Evolutionary conservation across 352 stramenopile genomes (phyloP).

Genomic region (Pythium rishiriense): DNA sequence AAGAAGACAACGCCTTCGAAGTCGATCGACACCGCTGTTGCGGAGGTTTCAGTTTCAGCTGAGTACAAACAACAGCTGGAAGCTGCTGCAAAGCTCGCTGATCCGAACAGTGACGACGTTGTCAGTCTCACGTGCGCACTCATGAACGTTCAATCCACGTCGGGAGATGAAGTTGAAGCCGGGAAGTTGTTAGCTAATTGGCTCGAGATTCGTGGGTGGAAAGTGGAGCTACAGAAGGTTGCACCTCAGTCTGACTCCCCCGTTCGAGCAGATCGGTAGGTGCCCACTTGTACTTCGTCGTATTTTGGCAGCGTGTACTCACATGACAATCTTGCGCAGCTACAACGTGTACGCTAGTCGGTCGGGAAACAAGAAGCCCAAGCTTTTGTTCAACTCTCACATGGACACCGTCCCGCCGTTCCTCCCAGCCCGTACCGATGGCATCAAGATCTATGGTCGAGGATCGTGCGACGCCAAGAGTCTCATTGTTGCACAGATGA

Average conservation of each 20-base stretch:
- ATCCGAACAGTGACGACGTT: constrained; percentile 63
- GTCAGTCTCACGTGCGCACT: constrained; percentile 62
- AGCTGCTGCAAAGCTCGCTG: constrained; percentile 47
- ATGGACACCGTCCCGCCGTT: constrained; percentile 85
- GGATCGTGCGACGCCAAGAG: constrained; percentile 86
- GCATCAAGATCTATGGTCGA: constrained; percentile 69
- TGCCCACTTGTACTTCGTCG: neutral
- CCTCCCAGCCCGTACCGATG: constrained; percentile 62
- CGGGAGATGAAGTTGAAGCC: constrained; percentile 72
- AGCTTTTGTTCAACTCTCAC: constrained; percentile 85
- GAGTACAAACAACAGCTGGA: constrained; percentile 49
- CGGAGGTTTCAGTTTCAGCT: constrained; percentile 29
- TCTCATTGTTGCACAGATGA: constrained; percentile 80
- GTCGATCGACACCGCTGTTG: neutral
- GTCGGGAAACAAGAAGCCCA: constrained; percentile 50
- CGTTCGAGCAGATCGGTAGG: constrained; percentile 59
- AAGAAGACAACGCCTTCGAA: constrained; percentile 35
- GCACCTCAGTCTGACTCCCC: constrained; percentile 54
- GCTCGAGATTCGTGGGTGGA: constrained; percentile 64
- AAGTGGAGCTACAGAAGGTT: constrained; percentile 77
- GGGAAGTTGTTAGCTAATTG: constrained; percentile 64
- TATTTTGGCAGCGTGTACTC: neutral
- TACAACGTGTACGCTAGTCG: constrained; percentile 80
- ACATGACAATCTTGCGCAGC: constrained; percentile 20
- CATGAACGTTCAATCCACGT: constrained; percentile 74